Percentiles rank a stretch among this genome's conserved stretches.
Evolutionary conservation across 169 alveolate species (phyloP).

Genomic region (Amoebophrya sp.): DNA sequence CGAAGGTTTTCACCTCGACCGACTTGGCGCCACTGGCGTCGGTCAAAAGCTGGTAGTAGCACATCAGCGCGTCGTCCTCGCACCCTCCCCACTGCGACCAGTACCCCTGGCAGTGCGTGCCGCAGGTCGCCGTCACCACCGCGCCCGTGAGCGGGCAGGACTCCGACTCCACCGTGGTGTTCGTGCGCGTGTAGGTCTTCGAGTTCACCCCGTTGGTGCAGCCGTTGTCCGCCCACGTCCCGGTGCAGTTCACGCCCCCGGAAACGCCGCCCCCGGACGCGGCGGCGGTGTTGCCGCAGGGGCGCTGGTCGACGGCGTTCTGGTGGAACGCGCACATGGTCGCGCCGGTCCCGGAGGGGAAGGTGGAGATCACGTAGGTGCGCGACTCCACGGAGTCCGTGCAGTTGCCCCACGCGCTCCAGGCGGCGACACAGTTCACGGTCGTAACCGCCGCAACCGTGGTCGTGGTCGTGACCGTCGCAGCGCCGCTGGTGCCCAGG

Average conservation of each 20-base stretch:
- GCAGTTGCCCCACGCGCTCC: neutral
- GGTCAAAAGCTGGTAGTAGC: neutral
- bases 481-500: too few species aligned
- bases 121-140: neutral
- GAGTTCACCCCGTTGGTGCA: neutral
- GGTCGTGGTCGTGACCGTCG: neutral
- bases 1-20: too few species aligned
- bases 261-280: too few species aligned
- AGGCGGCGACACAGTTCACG: neutral
- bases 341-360: neutral
- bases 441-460: neutral
- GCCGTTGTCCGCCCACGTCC: neutral
- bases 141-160: neutral
- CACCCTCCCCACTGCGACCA: neutral
- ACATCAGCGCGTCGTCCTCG: neutral
- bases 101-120: neutral
- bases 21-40: too few species aligned
- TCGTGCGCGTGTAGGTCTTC: neutral
- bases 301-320: neutral
- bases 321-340: neutral
- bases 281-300: neutral
- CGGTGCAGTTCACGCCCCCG: neutral
- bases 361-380: neutral
- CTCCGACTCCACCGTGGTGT: too few species aligned
- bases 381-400: neutral